These are phyloP conservation scores for Leptographium flavum DNA, from an alignment of 2,329 filamentous ascomycete species.

Conservation along the genomic window DNA sequence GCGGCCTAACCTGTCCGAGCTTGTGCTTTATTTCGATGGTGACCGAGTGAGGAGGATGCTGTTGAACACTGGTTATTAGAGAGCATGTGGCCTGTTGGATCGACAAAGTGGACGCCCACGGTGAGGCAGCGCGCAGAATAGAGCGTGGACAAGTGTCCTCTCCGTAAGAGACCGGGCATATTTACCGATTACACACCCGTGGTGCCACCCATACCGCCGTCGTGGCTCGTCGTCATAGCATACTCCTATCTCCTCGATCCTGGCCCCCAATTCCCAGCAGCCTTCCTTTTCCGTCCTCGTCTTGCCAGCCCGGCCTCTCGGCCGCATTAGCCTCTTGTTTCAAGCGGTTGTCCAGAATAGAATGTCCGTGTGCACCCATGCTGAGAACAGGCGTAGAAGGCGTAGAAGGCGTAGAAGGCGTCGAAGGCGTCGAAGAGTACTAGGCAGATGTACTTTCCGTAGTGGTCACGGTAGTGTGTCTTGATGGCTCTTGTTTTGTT, in stretches of 20 bases:
- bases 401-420: not conserved
- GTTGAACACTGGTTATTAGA: too few species aligned
- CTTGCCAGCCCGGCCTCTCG: not conserved
- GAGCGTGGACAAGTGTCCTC: too few species aligned
- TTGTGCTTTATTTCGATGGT: not conserved
- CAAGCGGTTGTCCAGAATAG: not conserved
- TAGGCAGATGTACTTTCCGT: not conserved
- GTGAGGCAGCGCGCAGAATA: too few species aligned
- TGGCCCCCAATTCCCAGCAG: not conserved
- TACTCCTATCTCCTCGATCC: too few species aligned
- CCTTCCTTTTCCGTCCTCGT: not conserved
- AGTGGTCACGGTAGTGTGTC: not conserved
- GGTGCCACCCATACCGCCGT: too few species aligned
- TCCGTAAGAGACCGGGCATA: too few species aligned
- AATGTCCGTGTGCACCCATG: not conserved
- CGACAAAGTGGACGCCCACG: too few species aligned
- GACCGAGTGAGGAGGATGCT: too few species aligned
- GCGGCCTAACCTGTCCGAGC: not conserved
- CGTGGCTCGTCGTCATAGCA: too few species aligned
- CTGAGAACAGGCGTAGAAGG: not conserved
- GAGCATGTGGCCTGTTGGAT: too few species aligned
- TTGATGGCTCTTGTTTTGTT: not conserved
- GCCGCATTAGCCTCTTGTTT: slow-evolving; percentile 2
- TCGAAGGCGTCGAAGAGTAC: not conserved
- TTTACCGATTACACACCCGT: too few species aligned